Conservation (phyloP, 257 asterid genomes). For the Przewalskia tangutica region DNA sequence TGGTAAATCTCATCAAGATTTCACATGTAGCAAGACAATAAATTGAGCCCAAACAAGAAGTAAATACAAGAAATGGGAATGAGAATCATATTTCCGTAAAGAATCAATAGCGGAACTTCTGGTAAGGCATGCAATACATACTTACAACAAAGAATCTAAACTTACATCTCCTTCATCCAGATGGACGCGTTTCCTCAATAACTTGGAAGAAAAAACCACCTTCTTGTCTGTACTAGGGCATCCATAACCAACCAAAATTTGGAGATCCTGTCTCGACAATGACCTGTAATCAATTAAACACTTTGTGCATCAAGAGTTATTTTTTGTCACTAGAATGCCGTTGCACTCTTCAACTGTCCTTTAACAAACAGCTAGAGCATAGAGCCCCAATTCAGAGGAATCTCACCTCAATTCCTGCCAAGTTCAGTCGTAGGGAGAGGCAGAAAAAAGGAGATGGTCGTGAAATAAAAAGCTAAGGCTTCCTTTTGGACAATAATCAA, state of each 20-base stretch:
- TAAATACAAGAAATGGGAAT: neutral
- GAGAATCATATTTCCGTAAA: neutral
- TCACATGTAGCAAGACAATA: neutral
- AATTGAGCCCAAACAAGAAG: neutral
- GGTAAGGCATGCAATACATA: neutral
- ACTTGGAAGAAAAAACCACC: constrained; percentile 64
- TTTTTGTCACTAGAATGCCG: neutral
- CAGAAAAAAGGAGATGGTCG: neutral
- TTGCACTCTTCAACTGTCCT: neutral
- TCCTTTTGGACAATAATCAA: neutral
- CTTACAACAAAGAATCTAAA: constrained; percentile 3
- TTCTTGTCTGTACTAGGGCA: constrained; percentile 74
- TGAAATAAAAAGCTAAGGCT: neutral
- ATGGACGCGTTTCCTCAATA: constrained; percentile 75
- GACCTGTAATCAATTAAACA: constrained; percentile 55
- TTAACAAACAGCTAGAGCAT: neutral
- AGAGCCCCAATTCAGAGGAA: neutral
- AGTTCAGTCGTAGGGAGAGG: neutral
- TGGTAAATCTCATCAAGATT: neutral
- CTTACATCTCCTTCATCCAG: constrained; percentile 99
- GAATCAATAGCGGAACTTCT: neutral
- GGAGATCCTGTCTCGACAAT: constrained; percentile 84
- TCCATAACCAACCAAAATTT: constrained; percentile 89
- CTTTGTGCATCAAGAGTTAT: neutral
- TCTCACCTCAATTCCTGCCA: neutral